Evolutionary conservation across 2,329 filamentous ascomycete genomes (phyloP).

Genomic region (Arthrobotrys iridis): DNA sequence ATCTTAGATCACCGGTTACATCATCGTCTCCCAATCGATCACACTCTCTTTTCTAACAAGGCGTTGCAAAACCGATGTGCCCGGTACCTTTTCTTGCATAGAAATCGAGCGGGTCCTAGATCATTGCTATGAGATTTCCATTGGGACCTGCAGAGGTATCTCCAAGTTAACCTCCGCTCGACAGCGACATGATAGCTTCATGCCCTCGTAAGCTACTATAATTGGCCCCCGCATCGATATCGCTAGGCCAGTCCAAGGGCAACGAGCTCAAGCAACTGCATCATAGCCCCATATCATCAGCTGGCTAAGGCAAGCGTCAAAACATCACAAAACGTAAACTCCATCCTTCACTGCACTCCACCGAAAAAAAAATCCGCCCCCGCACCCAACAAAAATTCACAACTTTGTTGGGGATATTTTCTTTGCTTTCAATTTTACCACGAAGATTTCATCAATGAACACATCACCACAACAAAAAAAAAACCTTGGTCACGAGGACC

Average conservation of each 20-base stretch:
- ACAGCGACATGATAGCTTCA: slow-evolving; percentile 10
- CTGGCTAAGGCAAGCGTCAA: slow-evolving; percentile 6
- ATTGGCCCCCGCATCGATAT: slow-evolving; percentile 7
- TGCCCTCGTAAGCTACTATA: slow-evolving; percentile 17
- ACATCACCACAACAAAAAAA: slow-evolving; percentile 12
- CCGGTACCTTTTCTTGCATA: not conserved
- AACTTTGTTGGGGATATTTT: slow-evolving; percentile 20
- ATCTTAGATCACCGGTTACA: not conserved
- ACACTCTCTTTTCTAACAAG: slow-evolving; percentile 4
- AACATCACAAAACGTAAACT: slow-evolving; percentile 25
- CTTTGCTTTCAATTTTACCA: not conserved
- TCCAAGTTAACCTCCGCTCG: slow-evolving; percentile 4
- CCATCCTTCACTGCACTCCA: slow-evolving; percentile 5
- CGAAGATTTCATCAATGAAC: slow-evolving; percentile 3
- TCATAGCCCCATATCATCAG: slow-evolving; percentile 20
- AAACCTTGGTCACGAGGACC: slow-evolving; percentile 13
- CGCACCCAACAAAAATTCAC: slow-evolving; percentile 14
- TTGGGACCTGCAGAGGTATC: not conserved
- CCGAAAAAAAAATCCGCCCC: slow-evolving; percentile 6
- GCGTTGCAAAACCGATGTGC: not conserved
- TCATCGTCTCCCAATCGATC: slow-evolving; percentile 6
- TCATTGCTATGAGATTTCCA: not conserved
- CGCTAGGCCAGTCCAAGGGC: not conserved
- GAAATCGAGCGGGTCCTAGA: not conserved
- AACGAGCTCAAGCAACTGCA: slow-evolving; percentile 22